Conservation (phyloP, 768 basidiomycete species). For the Tulasnella sp. region DNA sequence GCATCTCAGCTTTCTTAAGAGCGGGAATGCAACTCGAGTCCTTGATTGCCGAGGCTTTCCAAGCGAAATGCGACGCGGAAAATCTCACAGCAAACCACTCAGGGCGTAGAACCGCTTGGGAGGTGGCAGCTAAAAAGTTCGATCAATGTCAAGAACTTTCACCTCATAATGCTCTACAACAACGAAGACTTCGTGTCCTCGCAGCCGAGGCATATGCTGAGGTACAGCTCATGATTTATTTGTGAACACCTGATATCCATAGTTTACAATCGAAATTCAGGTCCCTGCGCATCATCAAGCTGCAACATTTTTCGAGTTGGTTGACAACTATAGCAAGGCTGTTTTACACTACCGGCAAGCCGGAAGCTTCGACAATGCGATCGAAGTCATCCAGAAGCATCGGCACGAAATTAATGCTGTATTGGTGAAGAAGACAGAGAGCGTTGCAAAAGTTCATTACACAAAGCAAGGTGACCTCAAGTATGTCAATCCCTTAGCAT, state of each 20-base stretch:
- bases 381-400: not conserved
- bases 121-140: no score
- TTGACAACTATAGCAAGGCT: not conserved
- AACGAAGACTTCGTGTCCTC: not conserved
- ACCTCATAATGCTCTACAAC: no score
- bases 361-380: not conserved
- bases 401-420: constrained; percentile 24
- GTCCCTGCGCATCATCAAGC: not conserved
- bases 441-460: no score
- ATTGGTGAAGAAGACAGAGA: constrained; percentile 24
- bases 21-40: not conserved
- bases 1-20: constrained; percentile 11
- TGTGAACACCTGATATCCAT: not conserved
- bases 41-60: not conserved
- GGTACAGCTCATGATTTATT: not conserved
- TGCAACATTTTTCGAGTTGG: not conserved
- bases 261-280: no score
- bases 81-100: not conserved
- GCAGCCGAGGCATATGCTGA: not conserved
- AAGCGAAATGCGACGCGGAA: constrained; percentile 10
- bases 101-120: not conserved
- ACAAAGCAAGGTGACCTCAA: no score
- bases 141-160: no score
- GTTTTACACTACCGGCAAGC: not conserved
- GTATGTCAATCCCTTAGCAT: no score